Evolutionary conservation across 257 asterid species (phyloP).

Genomic region (Scutellaria barbata): DNA sequence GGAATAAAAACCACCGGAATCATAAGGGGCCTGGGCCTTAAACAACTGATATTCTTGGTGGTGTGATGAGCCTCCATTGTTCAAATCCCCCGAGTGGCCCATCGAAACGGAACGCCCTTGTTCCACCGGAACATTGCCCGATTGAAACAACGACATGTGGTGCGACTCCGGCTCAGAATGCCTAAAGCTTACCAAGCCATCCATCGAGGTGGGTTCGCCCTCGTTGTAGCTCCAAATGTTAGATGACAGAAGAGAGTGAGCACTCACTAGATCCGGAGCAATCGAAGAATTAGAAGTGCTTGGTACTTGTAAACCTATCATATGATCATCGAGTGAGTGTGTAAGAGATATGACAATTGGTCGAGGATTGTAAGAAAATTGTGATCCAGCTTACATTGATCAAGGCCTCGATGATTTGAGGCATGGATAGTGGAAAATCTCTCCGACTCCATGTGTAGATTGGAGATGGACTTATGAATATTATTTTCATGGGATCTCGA

Average conservation of each 20-base stretch:
- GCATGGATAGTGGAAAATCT: slow-evolving; percentile 27
- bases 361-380: background rate
- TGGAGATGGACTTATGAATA: slow-evolving; percentile 30
- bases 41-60: slow-evolving; percentile 47
- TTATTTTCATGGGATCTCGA: too few species aligned
- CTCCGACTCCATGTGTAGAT: slow-evolving; percentile 31
- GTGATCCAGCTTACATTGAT: slow-evolving; percentile 41
- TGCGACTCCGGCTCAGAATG: background rate
- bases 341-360: background rate
- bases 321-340: background rate
- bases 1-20: slow-evolving; percentile 33
- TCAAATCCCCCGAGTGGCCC: slow-evolving; percentile 30
- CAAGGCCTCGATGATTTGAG: slow-evolving; percentile 38
- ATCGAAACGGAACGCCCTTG: slow-evolving; percentile 28
- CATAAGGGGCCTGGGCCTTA: slow-evolving; percentile 37
- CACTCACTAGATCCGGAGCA: slow-evolving; percentile 42
- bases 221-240: slow-evolving; percentile 46
- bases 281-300: slow-evolving; percentile 10
- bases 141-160: slow-evolving; percentile 33
- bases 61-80: slow-evolving; percentile 29
- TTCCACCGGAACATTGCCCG: background rate
- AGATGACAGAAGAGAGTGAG: slow-evolving; percentile 68
- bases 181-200: slow-evolving; percentile 32
- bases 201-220: slow-evolving; percentile 35
- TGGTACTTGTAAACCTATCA: slow-evolving; percentile 35